Percentiles rank a stretch among this genome's conserved stretches.
These are phyloP conservation scores for Pyrenochaeta sp. DNA, from an alignment of 2,329 filamentous ascomycete genomes.

Conservation along the genomic window DNA sequence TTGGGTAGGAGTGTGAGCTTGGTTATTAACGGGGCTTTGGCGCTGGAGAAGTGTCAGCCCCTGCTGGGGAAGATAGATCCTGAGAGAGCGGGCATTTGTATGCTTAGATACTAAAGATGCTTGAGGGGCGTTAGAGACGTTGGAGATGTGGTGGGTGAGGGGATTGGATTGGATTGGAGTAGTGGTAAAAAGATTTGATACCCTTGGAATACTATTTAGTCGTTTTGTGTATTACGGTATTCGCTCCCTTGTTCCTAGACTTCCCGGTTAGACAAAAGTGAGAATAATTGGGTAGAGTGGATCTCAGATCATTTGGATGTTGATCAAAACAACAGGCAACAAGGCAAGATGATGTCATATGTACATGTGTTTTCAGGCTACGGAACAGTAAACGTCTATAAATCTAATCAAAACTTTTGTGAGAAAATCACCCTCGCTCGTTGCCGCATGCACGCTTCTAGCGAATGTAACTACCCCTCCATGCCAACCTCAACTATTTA, in stretches of 20 bases:
- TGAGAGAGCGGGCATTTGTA: slow-evolving; percentile 48
- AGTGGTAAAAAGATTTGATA: neutral
- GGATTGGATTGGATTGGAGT: neutral
- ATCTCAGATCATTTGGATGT: neutral
- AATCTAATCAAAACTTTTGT: neutral
- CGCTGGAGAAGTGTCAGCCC: slow-evolving; percentile 34
- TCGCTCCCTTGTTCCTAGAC: too few relatives aligned
- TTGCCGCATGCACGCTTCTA: neutral
- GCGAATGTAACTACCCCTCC: neutral
- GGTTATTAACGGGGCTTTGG: slow-evolving; percentile 50
- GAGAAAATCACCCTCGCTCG: neutral
- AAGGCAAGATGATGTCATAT: neutral
- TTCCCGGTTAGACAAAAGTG: too few relatives aligned
- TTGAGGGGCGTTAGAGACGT: neutral
- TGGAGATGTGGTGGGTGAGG: neutral
- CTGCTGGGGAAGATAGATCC: slow-evolving; percentile 46
- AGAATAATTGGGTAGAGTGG: too few relatives aligned
- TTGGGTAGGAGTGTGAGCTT: slow-evolving; percentile 45
- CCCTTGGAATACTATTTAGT: neutral
- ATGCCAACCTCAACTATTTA: slow-evolving; percentile 15
- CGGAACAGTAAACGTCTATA: neutral
- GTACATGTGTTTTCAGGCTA: slow-evolving; percentile 2
- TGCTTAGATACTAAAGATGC: slow-evolving; percentile 46
- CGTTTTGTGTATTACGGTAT: neutral
- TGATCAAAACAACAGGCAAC: neutral